Base-by-base conservation (phyloP, 2,329 filamentous ascomycete genomes). In the Colletotrichum liaoningense region DNA sequence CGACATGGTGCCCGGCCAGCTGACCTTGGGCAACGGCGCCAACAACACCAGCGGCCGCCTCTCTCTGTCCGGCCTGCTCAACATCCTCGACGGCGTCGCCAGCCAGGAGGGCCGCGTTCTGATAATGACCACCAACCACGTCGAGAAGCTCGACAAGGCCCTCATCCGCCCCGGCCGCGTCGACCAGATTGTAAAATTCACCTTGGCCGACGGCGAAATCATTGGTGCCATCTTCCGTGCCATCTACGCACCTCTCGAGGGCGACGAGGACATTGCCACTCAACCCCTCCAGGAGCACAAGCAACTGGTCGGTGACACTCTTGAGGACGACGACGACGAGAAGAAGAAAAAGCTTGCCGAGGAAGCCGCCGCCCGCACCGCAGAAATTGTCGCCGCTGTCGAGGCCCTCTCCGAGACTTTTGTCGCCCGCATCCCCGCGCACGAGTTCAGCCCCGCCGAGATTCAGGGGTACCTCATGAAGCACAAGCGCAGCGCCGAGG, bases 1-100 rank as follows among this genome's bases (percentile, higher is more conserved):
- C 38, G 79, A 80, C 7, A 79, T 80, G 77, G 80, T 80, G 42
- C 80, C 82, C 5, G 79, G 80, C 12, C 79, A 83, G 70, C n/a
- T 78, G 33, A 81, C 81, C 1, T 75, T 73, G 19, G 82, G 82
- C 14, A 79, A 78, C 49, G 77, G 76, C 19, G 74, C 74, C 35
- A 80, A 72, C 26, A 33, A 62, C 26, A 78, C 76, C 56, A 65
- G 63, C 38, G 69, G 72, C 54, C 66, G 87, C 4, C 82, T 97
- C 57, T 94, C 93, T 0, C 87, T 97, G 2, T 95, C 93, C 0
- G 93, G 93, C 0, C 86, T 97, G 2, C 89, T 97, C 60, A 97
- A 97, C 81, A 93, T 94, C 59, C 91, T 97, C 54, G 94, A 97
- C 77, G 93, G 94, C 52, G 90, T 92, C 7, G 89, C 89, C 22